A percentile compares a stretch with the other conserved stretches of the same genome.
Conservation (phyloP, 202 grass and related monocot species). For the Setaria italica region DNA sequence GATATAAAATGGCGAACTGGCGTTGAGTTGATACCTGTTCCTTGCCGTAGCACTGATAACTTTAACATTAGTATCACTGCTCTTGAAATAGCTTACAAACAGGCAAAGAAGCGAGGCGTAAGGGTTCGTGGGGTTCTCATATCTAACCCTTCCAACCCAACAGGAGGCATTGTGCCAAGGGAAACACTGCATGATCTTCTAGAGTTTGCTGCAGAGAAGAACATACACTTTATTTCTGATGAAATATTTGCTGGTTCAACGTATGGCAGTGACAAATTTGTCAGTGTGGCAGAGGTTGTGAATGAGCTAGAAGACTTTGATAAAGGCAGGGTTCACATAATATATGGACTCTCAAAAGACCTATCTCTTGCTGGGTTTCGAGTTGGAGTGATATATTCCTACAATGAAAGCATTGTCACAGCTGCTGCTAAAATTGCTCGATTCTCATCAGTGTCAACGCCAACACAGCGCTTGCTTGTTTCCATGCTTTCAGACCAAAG, state of each 20-base stretch:
- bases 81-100: conserved; percentile 86
- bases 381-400: conserved; percentile 88
- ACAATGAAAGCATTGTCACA: conserved; percentile 71
- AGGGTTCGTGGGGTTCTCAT: conserved; percentile 92
- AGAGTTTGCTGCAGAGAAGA: conserved; percentile 80
- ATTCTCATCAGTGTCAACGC: conserved; percentile 88
- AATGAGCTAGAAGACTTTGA: conserved; percentile 74
- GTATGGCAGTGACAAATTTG: conserved; percentile 69
- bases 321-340: conserved; percentile 90
- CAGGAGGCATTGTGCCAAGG: conserved; percentile 76
- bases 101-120: conserved; percentile 87
- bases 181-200: conserved; percentile 78
- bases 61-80: conserved; percentile 81
- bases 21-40: conserved; percentile 92
- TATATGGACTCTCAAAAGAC: conserved; percentile 94
- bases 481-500: conserved; percentile 88
- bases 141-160: conserved; percentile 92
- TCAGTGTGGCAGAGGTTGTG: conserved; percentile 73
- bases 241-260: conserved; percentile 95
- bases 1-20: conserved; percentile 93
- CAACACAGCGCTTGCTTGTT: conserved; percentile 70
- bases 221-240: conserved; percentile 98
- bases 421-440: conserved; percentile 86
- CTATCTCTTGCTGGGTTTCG: conserved; percentile 81
- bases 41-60: conserved; percentile 94